These are phyloP conservation scores for Hansenula sp. DNA, from an alignment of 1,139 yeast species.

Conservation along the genomic window DNA sequence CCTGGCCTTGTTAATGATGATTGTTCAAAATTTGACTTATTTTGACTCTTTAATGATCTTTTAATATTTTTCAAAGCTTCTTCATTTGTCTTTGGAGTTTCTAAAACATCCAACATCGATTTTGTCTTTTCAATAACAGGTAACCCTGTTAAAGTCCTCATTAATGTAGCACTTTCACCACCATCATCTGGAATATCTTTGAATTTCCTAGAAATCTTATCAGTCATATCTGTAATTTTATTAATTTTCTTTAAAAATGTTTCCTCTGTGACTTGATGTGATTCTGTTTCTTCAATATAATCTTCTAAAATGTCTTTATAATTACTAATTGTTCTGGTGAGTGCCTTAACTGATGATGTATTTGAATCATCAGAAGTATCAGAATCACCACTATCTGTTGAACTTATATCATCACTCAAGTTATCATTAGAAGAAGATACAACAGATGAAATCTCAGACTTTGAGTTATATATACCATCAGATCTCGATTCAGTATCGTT, in stretches of 20 bases:
- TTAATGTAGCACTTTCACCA: constrained; percentile 17
- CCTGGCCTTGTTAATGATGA: background rate
- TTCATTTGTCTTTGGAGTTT: background rate
- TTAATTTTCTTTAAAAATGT: constrained; percentile 10
- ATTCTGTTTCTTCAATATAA: constrained; percentile 6
- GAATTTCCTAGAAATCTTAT: constrained; percentile 12
- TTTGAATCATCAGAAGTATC: constrained; percentile 1
- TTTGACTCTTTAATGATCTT: constrained; percentile 5
- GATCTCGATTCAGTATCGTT: background rate
- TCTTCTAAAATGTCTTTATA: constrained; percentile 7
- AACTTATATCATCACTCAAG: background rate
- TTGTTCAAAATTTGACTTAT: background rate
- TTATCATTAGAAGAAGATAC: background rate
- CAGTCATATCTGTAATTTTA: constrained; percentile 15
- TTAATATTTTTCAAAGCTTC: constrained; percentile 10
- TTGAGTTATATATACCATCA: background rate
- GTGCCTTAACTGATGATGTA: constrained; percentile 1
- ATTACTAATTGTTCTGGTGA: constrained; percentile 8
- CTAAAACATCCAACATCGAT: constrained; percentile 19
- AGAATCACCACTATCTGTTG: constrained; percentile 1
- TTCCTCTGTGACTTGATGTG: background rate
- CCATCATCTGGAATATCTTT: constrained; percentile 9
- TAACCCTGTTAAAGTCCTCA: constrained; percentile 20
- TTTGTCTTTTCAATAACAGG: constrained; percentile 16
- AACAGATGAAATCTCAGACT: background rate